Evolutionary conservation across 345 rosid species (phyloP), one percentile per base, ranked within the genome.

Genomic region (Lenwebbia sp.): DNA sequence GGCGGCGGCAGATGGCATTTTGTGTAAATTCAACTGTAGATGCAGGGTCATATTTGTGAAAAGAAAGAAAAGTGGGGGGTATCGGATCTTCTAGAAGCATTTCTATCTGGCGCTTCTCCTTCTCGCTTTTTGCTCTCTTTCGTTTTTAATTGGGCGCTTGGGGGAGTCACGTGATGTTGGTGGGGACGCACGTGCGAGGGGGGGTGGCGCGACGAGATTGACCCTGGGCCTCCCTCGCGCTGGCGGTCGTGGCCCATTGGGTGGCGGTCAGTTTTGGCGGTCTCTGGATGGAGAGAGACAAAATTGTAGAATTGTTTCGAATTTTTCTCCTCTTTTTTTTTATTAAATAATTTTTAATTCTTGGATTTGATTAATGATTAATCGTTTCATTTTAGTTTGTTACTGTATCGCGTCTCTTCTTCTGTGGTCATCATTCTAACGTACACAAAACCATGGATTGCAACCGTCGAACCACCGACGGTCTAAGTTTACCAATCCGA

Each of bases 1-100:
- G 58, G 78, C 26, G 7, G 26, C 19, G 54, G 49, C 83, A 1
- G 54, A 83, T 89, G 88, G 84, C 86, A 62, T 83, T 85, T 83
- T 52, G 44, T 81, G 86, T 85, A 87, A 87, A 83, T 84, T 82
- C 10, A 51, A 28, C 0, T 60, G 86, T 28, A 54, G 55, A 44
- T 28, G 11, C n/a, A 49, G 81, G 78, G 40, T 53, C 17, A 47
- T 49, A n/a, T 84, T 25, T 84, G 40, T 58, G 51, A 33, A 19
- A 70, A 19, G 21, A 21, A 65, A 30, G 78, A 70, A 70, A 33
- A 70, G 78, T 0, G 4, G 54, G 40, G 85, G 41, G n/a, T 6
- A 33, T 41, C 40, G 26, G 81, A n/a, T 60, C 86, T 58, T 84
- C 81, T 47, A 28, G 81, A 58, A n/a, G 75, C 70, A 0, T 33